Base-by-base conservation (phyloP, 768 basidiomycete genomes). In the Hygrocybe coccinea region DNA sequence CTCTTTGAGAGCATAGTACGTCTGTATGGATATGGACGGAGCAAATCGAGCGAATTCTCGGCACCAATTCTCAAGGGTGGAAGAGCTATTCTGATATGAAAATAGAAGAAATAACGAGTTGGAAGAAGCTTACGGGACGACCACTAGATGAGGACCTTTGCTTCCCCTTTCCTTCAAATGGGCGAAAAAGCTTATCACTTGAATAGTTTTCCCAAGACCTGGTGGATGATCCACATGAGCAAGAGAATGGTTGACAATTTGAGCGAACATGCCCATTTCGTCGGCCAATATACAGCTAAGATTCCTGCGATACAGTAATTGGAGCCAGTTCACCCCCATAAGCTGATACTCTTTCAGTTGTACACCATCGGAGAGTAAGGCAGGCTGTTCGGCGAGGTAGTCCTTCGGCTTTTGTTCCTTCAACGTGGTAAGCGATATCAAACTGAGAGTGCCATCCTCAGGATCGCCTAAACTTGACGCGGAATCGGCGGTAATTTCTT, bases 191-290 rank as follows among this genome's bases (percentile, higher is more conserved):
- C 94, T 89, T 68, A 99, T 99, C 53, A 99, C 97, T 73, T 99
- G 97, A 37, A 95, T 89, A 2, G 97, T 99, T 78, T 99, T 99
- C 24, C 97, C 97, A 60, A 99, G 85, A 65, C 95, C 95, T 97
- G 46, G 24, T 53, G 52, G 17, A 56, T 34, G 22, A 29, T 34
- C 15, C 54, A 21, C 29, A 56, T 64, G 29, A 60, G 54, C 36
- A 11, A 53, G 56, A 34, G 19, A 54, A 37, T 46, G 51, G 41
- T 24, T 14, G 19, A 59, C 39, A 22, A 29, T n/a, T 38, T 46
- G 39, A 48, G 53, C 22, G 39, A 33, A 78, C 82, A 63, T 70
- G 91, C 95, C 95, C 97, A 99, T 99, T 71, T 99, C 97, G 70
- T 99, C 97, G 2, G 97, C 97, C 41, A 99, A 80, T 66, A 99